Conservation (phyloP, 306 rosid species). For the Gleditsia sinensis region DNA sequence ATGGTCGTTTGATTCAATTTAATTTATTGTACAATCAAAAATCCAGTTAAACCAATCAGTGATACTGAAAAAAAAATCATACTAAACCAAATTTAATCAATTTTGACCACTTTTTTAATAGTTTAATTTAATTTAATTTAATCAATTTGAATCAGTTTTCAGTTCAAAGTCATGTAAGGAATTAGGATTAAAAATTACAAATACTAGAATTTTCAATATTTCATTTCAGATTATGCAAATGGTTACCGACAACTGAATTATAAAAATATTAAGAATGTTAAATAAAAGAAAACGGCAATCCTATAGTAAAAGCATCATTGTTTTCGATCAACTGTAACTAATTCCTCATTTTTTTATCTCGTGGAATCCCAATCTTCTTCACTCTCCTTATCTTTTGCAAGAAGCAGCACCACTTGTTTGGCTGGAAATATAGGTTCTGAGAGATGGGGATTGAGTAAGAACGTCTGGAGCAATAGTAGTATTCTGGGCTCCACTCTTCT, state of each 20-base stretch:
- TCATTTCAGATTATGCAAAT: slow-evolving; percentile 24
- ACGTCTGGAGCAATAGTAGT: slow-evolving; percentile 64
- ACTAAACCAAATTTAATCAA: no score
- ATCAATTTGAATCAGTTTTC: no score
- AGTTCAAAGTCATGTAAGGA: no score
- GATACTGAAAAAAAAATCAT: no score
- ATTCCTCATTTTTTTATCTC: background rate
- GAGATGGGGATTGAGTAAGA: slow-evolving; percentile 85
- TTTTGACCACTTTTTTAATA: no score
- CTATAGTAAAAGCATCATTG: slow-evolving; percentile 16
- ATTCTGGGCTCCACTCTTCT: slow-evolving; percentile 64
- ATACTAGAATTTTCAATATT: no score
- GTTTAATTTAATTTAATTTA: no score
- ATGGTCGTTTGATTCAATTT: no score
- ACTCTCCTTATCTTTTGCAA: slow-evolving; percentile 21
- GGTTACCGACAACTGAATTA: slow-evolving; percentile 9
- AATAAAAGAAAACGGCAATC: slow-evolving; percentile 13
- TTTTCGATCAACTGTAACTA: no score
- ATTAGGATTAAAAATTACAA: no score
- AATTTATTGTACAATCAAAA: no score
- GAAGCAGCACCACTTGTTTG: slow-evolving; percentile 27
- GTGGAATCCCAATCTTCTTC: background rate
- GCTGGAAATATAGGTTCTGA: slow-evolving; percentile 58
- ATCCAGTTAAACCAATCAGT: no score
- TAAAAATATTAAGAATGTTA: slow-evolving; percentile 19